Base-by-base conservation (phyloP, 306 rosid species). In the Arachis hypogaea region DNA sequence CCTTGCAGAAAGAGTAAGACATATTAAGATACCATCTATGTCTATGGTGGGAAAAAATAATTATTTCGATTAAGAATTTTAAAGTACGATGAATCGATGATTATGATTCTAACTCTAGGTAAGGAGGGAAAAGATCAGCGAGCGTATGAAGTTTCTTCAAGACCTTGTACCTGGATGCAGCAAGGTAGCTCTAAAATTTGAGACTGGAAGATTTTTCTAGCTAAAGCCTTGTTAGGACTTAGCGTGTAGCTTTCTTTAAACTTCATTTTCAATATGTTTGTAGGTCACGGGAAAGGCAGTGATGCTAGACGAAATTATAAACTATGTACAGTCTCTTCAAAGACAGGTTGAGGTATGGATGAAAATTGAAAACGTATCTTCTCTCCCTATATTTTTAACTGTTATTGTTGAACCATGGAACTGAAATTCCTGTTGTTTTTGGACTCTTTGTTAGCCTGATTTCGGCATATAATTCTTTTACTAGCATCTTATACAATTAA, bases 141-240 rank as follows among this genome's bases (percentile, higher is more conserved):
- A 92, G 78, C 87, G 99, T 52, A 95, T 92, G 99, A 95, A 88
- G 76, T 90, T 95, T 77, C 93, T 95, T 40, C 99, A 95, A 85
- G 97, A 95, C 86, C 96, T 92, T 59, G 99, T 95, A 28, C 99
- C 99, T 2, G 96, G 97, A 67, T 95, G 99, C 88, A 92, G 88
- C 65, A 95, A 92, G 98, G 99, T 92, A 29, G 77, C 38, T 33
- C 38, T 33, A 33, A 2, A 33, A 33, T 33, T 33, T 33, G 38
- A 33, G 38, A 33, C 38, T 33, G 16, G 46, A 57, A 40, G 56
- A 77, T 41, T 46, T 71, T 7, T 29, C 61, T 9, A 41, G 42
- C 61, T 44, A 41, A 10, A 10, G 71, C 76, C 45, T 73, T 52
- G 14, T 78, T 14, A 33, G 54, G 47, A 44, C 50, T 75, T 11